Percentiles rank a stretch among this genome's conserved stretches.
phyloP scores from a whole-genome alignment of 371 early-diverging fungal genomes.

The Thermomucor indicae-seudaticae region DNA sequence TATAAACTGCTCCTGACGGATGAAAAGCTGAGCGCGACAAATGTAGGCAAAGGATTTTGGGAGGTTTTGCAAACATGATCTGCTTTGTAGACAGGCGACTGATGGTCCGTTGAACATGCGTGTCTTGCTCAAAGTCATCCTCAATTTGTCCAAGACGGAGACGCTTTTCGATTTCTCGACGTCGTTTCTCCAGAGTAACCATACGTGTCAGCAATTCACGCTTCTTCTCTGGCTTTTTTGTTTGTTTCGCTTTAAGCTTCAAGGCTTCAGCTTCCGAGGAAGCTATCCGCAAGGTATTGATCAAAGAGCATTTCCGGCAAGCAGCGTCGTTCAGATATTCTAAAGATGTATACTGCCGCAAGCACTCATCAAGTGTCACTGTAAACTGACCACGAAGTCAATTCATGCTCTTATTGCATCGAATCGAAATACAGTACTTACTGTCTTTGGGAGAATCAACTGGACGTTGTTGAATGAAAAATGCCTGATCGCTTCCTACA shows the following conservation, averaged over 20 bases:
- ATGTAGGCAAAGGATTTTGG: constrained; percentile 62
- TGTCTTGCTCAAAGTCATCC: constrained; percentile 7
- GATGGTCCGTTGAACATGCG: constrained; percentile 2
- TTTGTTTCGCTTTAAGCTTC: constrained; percentile 31
- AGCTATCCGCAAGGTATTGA: constrained; percentile 36
- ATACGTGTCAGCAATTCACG: constrained; percentile 20
- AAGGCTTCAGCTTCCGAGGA: constrained; percentile 35
- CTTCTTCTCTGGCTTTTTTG: constrained; percentile 26
- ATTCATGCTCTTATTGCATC: background rate
- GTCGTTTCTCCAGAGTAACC: constrained; percentile 21
- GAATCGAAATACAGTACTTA: constrained; percentile 10
- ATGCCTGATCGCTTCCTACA: constrained; percentile 68
- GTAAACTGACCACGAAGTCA: constrained; percentile 21
- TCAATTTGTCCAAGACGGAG: constrained; percentile 3
- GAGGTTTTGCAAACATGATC: constrained; percentile 58
- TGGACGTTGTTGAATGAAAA: constrained; percentile 71
- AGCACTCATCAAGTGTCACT: constrained; percentile 59
- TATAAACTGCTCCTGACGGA: constrained; percentile 57
- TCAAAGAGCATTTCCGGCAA: constrained; percentile 69
- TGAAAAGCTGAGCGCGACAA: constrained; percentile 68
- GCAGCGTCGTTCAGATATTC: constrained; percentile 71
- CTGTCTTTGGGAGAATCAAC: constrained; percentile 57
- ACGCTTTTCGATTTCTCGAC: constrained; percentile 6
- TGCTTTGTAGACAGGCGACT: constrained; percentile 50
- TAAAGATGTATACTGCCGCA: constrained; percentile 58